phyloP scores from a whole-genome alignment of 2,329 filamentous ascomycete genomes.

The Hawksworthiomyces lignivorus region DNA sequence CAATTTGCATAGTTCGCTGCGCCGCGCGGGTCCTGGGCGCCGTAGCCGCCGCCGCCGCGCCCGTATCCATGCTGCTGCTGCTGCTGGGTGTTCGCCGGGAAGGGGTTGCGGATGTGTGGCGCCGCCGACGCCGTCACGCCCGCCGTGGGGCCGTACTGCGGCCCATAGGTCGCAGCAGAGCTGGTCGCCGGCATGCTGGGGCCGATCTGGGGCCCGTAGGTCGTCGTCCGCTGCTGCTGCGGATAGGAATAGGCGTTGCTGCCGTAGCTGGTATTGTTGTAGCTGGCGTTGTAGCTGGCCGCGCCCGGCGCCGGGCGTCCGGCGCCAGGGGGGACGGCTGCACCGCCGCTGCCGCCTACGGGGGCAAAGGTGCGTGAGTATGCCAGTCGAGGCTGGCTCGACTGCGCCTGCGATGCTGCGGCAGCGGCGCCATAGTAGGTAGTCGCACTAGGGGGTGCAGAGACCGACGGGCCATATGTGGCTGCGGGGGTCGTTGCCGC shows the following conservation, averaged over 20 bases:
- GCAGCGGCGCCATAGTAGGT: conserved; percentile 7
- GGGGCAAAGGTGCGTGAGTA: conserved; percentile 26
- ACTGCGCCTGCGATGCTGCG: not conserved
- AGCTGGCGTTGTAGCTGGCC: conserved; percentile 10
- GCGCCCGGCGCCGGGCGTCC: conserved; percentile 4
- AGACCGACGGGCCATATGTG: conserved; percentile 8
- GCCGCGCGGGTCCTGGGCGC: conserved; percentile 65
- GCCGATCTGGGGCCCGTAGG: conserved; percentile 5
- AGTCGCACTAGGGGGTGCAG: conserved; percentile 1
- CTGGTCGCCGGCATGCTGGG: conserved; percentile 15
- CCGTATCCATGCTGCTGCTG: conserved; percentile 14
- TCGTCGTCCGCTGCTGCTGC: conserved; percentile 21
- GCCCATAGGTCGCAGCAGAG: conserved; percentile 7
- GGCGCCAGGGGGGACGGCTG: conserved; percentile 7
- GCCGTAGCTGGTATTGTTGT: conserved; percentile 6
- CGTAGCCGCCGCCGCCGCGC: conserved; percentile 25
- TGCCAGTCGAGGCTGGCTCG: conserved; percentile 20
- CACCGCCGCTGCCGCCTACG: conserved; percentile 23
- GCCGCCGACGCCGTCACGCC: conserved; percentile 38
- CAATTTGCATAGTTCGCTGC: conserved; percentile 90
- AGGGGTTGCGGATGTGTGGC: conserved; percentile 74
- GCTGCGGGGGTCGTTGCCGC: not conserved
- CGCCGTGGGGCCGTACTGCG: conserved; percentile 22
- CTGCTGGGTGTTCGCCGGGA: conserved; percentile 51
- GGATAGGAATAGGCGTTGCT: conserved; percentile 10